A percentile compares a stretch with the other conserved stretches of the same genome.
Conservation (phyloP, 1,139 yeast genomes). For the Geotrichum candidum region DNA sequence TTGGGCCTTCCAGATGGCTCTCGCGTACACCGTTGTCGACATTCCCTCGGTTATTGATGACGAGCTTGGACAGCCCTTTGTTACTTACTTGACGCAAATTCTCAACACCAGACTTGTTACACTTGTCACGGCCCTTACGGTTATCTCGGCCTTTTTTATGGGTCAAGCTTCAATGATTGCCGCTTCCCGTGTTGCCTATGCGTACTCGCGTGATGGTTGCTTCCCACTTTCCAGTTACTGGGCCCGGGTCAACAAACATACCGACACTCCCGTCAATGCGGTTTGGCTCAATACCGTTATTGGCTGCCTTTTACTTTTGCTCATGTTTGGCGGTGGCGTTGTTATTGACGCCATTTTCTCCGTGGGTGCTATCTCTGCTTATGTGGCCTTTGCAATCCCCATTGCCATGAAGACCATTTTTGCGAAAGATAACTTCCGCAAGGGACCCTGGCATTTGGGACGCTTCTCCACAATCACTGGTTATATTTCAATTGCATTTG, state of each 20-base stretch:
- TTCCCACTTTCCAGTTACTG: constrained; percentile 55
- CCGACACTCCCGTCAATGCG: constrained; percentile 66
- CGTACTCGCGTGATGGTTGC: constrained; percentile 65
- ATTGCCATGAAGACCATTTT: constrained; percentile 51
- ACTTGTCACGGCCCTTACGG: constrained; percentile 55
- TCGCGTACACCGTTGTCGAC: constrained; percentile 58
- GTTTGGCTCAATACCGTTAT: constrained; percentile 58
- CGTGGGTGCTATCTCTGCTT: constrained; percentile 70
- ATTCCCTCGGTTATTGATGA: constrained; percentile 47
- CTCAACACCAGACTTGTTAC: constrained; percentile 43
- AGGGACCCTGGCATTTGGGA: constrained; percentile 72
- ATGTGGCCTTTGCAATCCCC: constrained; percentile 65
- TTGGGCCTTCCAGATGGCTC: constrained; percentile 56
- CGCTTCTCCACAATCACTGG: constrained; percentile 43
- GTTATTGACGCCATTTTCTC: constrained; percentile 74
- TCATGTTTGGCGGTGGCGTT: constrained; percentile 60
- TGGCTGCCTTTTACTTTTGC: constrained; percentile 52
- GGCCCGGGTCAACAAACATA: constrained; percentile 48
- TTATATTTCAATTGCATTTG: constrained; percentile 34
- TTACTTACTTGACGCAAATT: constrained; percentile 51
- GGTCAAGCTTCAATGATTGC: constrained; percentile 67
- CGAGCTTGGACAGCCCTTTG: constrained; percentile 63
- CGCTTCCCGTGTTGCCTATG: constrained; percentile 62
- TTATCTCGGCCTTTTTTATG: constrained; percentile 58
- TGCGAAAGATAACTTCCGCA: constrained; percentile 48